phyloP scores from a whole-genome alignment of 1,139 yeast genomes.

The Meyerozyma athensensis region DNA sequence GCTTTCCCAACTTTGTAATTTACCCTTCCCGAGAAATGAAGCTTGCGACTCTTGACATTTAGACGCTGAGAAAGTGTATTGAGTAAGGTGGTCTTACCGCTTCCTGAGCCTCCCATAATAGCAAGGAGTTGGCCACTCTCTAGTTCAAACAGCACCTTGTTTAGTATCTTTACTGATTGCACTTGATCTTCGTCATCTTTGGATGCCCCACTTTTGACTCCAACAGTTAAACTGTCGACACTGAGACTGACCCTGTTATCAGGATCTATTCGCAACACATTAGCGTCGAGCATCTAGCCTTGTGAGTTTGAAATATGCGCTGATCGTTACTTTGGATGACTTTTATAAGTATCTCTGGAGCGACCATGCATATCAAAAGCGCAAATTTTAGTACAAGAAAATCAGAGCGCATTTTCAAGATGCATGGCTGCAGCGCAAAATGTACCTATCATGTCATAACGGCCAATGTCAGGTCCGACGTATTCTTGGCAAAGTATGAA shows the following conservation, averaged over 20 bases:
- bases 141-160: conserved; percentile 51
- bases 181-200: conserved; percentile 6
- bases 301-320: too few relatives aligned
- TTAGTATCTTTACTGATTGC: conserved; percentile 19
- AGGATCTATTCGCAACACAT: conserved; percentile 7
- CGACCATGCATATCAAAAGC: too few relatives aligned
- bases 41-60: conserved; percentile 26
- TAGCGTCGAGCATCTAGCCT: not conserved
- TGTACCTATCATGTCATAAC: too few relatives aligned
- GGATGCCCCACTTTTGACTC: conserved; percentile 5
- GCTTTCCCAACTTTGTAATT: conserved; percentile 6
- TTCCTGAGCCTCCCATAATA: conserved; percentile 80
- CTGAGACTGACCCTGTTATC: conserved; percentile 13
- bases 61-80: conserved; percentile 67
- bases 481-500: too few relatives aligned
- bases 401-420: too few relatives aligned
- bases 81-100: conserved; percentile 79
- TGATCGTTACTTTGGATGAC: too few relatives aligned
- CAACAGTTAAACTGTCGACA: conserved; percentile 14
- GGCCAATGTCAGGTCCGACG: too few relatives aligned
- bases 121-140: conserved; percentile 55
- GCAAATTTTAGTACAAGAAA: too few relatives aligned
- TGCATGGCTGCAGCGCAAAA: too few relatives aligned
- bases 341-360: too few relatives aligned
- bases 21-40: conserved; percentile 30